Percentiles rank a stretch among this genome's conserved stretches.
phyloP scores from a whole-genome alignment of 176 grass and related monocot species.

The Juncus inflexus region DNA sequence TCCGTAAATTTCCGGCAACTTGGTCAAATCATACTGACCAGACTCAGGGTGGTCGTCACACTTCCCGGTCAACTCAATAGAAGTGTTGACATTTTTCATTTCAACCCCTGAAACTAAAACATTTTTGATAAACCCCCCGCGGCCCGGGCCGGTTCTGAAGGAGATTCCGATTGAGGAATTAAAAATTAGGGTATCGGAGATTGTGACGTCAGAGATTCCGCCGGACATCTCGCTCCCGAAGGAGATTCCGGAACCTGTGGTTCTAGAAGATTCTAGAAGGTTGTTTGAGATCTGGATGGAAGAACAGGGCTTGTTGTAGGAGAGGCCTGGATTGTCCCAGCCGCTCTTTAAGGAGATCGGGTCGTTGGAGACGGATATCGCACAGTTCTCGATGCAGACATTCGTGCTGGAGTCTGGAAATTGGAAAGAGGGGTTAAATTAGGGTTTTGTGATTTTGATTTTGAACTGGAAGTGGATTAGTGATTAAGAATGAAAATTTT shows the following conservation, averaged over 20 bases:
- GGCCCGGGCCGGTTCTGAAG: constrained; percentile 54
- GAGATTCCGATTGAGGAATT: constrained; percentile 53
- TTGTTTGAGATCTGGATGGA: constrained; percentile 55
- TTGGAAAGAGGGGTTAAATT: neutral
- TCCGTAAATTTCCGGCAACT: constrained; percentile 41
- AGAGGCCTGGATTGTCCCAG: constrained; percentile 76
- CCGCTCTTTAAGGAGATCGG: constrained; percentile 79
- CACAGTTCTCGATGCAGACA: constrained; percentile 61
- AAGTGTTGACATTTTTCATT: constrained; percentile 49
- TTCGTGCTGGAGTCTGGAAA: constrained; percentile 78
- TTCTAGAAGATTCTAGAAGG: constrained; percentile 42
- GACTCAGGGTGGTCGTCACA: constrained; percentile 41
- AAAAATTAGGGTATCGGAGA: constrained; percentile 33
- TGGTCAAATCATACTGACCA: constrained; percentile 49
- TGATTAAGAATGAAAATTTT: too few species aligned
- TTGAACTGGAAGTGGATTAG: too few species aligned
- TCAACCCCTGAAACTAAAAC: constrained; percentile 47
- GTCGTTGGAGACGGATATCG: constrained; percentile 60
- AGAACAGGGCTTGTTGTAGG: constrained; percentile 49
- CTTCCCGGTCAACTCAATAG: constrained; percentile 66
- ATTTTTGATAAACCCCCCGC: constrained; percentile 60
- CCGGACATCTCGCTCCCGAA: constrained; percentile 93
- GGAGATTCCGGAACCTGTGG: constrained; percentile 54
- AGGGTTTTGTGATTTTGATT: neutral
- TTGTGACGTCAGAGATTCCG: constrained; percentile 63